Percentiles rank a stretch among this genome's conserved stretches.
Conservation (phyloP, 1,284 basidiomycete genomes). For the Microbotryum violaceum region DNA sequence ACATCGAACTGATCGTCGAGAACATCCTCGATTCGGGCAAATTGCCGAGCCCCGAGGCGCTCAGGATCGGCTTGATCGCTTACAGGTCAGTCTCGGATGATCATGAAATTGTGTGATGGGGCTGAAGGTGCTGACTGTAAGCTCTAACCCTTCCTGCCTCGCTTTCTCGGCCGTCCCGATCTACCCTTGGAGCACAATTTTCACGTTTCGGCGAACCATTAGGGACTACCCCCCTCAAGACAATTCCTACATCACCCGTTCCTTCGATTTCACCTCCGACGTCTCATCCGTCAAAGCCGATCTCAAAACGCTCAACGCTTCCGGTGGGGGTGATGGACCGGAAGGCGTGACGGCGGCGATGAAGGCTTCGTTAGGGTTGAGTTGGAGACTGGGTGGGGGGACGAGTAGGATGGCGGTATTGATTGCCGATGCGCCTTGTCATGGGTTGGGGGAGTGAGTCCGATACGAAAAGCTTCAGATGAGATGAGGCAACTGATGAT, state of each 20-base stretch:
- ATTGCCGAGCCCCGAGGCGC: constrained; percentile 73
- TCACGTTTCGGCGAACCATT: neutral
- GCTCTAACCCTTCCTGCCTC: neutral
- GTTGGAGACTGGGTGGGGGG: constrained; percentile 64
- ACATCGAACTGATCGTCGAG: constrained; percentile 94
- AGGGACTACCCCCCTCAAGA: constrained; percentile 92
- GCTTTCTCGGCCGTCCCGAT: neutral
- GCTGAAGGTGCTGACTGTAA: neutral
- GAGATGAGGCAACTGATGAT: neutral
- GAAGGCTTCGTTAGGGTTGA: constrained; percentile 71
- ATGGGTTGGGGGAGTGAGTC: constrained; percentile 71
- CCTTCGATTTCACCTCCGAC: constrained; percentile 88
- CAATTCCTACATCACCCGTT: constrained; percentile 73
- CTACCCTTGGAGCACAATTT: constrained; percentile 60
- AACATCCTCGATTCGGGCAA: constrained; percentile 93
- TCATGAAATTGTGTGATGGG: neutral
- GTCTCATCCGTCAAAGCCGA: constrained; percentile 79
- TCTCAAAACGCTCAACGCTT: constrained; percentile 77
- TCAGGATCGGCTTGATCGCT: constrained; percentile 52
- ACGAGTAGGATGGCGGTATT: constrained; percentile 77
- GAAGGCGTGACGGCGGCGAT: constrained; percentile 95
- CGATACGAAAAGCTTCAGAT: neutral
- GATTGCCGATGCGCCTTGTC: constrained; percentile 91
- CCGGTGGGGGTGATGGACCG: constrained; percentile 93
- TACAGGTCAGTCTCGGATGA: constrained; percentile 52